These are phyloP conservation scores for Malbranchea zuffiana DNA, from an alignment of 2,329 filamentous ascomycete genomes.

Conservation along the genomic window DNA sequence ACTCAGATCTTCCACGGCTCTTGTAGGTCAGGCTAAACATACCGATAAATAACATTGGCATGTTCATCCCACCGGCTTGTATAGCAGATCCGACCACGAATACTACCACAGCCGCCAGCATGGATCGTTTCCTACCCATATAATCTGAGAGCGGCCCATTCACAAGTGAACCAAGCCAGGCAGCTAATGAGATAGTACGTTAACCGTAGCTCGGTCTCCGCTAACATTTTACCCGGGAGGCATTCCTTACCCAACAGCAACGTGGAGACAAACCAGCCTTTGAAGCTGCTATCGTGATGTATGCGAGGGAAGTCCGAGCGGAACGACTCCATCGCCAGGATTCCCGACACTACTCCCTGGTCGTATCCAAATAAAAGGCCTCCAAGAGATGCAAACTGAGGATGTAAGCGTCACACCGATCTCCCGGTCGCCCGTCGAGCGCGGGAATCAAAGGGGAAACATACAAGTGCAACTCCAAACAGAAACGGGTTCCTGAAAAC, in stretches of 20 bases:
- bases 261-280: slow-evolving; percentile 45
- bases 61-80: slow-evolving; percentile 34
- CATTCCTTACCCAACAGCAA: slow-evolving; percentile 32
- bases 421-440: slow-evolving; percentile 19
- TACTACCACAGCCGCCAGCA: slow-evolving; percentile 42
- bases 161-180: slow-evolving; percentile 41
- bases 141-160: slow-evolving; percentile 42
- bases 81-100: slow-evolving; percentile 43
- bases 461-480: slow-evolving; percentile 36
- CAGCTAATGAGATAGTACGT: slow-evolving; percentile 29
- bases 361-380: slow-evolving; percentile 42
- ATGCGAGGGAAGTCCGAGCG: slow-evolving; percentile 32
- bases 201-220: background rate
- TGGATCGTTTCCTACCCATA: slow-evolving; percentile 42
- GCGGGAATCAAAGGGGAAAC: slow-evolving; percentile 9
- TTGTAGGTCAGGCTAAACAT: slow-evolving; percentile 12
- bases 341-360: slow-evolving; percentile 40
- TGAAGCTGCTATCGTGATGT: slow-evolving; percentile 37
- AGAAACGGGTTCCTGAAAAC: slow-evolving; percentile 35
- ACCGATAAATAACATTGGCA: slow-evolving; percentile 36
- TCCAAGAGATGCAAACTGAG: slow-evolving; percentile 35
- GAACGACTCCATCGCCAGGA: slow-evolving; percentile 40
- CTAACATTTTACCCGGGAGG: background rate
- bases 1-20: background rate
- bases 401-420: too few relatives aligned